Base-by-base conservation (phyloP, 768 basidiomycete species). In the Serendipita sp. region DNA sequence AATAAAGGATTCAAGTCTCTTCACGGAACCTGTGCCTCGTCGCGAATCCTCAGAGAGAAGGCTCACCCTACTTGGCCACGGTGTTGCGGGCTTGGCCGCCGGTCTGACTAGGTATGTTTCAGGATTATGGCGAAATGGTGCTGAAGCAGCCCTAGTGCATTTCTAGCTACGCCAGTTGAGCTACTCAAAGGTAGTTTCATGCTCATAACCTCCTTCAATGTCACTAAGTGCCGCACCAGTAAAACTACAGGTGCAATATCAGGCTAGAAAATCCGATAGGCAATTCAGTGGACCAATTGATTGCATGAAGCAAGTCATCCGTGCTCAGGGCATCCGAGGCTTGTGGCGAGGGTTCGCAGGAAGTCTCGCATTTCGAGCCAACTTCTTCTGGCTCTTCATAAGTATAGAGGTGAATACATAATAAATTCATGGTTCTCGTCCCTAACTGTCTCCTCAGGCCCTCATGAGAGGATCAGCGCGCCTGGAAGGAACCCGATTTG, bases 381-480 rank as follows among this genome's bases (percentile, higher is more conserved):
- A 84, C 74, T 89, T 90, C 73, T 81, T 85, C 66, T 86, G 82
- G 80, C 85, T 89, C 83, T 91, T 89, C 72, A 76, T 86, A 44
- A 81, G 81, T 31, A 79, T 85, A 66, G 85, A 87, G 77, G 83
- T 81, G 44, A 44, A 10, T 40, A 11, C 71, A 37, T 23, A 2
- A 66, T 10, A 33, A 13, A 44, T 23, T 50, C 6, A 40, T 63
- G 64, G 64, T 5, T 23, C 23, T 23, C 23, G 23, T 23, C 23
- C 23, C 23, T 23, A 23, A 23, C 1, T 23, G 23, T 23, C 23
- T 23, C 23, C 23, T 23, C 64, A 85, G 81, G 77, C 76, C 8
- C 75, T 84, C 66, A 86, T 86, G 81, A 78, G 85, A 43, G 71
- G 74, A 27, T 84, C 86, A 71, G 75, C 79, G 27, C 72, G 70